Base-by-base conservation (phyloP, 306 rosid species). In the Alnus glutinosa region DNA sequence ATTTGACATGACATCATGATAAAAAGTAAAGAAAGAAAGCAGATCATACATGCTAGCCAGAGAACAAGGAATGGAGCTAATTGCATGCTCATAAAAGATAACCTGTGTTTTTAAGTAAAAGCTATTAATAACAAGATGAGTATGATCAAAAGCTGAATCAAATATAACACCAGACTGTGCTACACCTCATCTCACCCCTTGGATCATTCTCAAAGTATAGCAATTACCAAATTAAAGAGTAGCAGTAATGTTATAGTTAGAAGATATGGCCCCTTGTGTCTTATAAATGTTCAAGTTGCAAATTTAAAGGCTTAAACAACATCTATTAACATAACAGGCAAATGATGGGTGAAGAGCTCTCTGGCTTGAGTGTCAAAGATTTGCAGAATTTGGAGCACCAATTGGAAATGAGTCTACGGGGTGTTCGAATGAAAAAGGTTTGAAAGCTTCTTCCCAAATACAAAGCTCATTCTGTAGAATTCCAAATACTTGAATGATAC, bases 321-420 rank as follows among this genome's bases (percentile, higher is more conserved):
- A 63, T 37, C 58, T 75, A 71, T 71, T 11, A 78, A 58, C 66
- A 67, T 74, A 71, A 85, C 88, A 94, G 98, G 85, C 81, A 92
- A 85, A 88, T 94, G 81, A 89, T 94, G 98, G 98, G 98, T 18
- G 90, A 92, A 87, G 98, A 92, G 69, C 86, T 94, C 55, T 89
- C 97, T 71, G 90, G 94, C 12, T 67, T 94, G 84, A 88, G 82
- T 28, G 83, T 81, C 80, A 89, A 90, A 83, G 94, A 94, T 63
- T 81, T 92, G 62, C 91, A 86, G 50, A 86, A 73, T 77, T 86
- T 94, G 77, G 97, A 94, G 87, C 89, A 80, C 71, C 97, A 94
- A 80, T 68, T 94, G 79, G 97, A 94, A 87, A 87, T 87, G 58
- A 94, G 97, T 84, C 89, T 92, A 4, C 87, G 78, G 16, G 92